These are phyloP conservation scores for Penicillium paxilli DNA, from an alignment of 495 filamentous ascomycete species.

Conservation along the genomic window DNA sequence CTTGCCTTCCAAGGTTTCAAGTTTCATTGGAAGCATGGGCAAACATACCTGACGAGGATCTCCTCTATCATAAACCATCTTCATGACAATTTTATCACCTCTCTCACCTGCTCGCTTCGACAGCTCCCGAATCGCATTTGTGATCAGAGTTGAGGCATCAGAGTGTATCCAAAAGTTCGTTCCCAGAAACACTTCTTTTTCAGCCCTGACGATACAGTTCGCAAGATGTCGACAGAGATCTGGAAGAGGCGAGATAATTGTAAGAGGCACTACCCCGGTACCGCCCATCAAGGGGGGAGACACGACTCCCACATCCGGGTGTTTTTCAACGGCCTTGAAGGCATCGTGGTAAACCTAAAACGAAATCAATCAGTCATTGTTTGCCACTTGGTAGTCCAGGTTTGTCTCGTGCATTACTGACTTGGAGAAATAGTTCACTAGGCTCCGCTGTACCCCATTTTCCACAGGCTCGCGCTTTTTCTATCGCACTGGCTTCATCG, in stretches of 20 bases:
- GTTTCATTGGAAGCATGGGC: not conserved
- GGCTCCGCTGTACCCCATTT: conserved; percentile 65
- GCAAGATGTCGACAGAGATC: conserved; percentile 74
- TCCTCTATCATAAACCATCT: conserved; percentile 74
- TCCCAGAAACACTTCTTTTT: conserved; percentile 69
- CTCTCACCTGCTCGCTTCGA: conserved; percentile 62
- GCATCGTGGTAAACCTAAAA: conserved; percentile 65
- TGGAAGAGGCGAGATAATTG: conserved; percentile 65
- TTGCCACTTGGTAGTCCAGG: not conserved
- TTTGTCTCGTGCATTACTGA: conserved; percentile 14
- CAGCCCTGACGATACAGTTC: conserved; percentile 71
- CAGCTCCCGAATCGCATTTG: conserved; percentile 67
- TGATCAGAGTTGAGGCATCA: conserved; percentile 63
- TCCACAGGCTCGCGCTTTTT: conserved; percentile 58
- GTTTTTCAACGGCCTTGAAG: conserved; percentile 57
- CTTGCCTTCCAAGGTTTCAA: no score
- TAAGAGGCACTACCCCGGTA: conserved; percentile 64
- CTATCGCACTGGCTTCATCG: conserved; percentile 41
- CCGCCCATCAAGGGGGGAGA: conserved; percentile 72
- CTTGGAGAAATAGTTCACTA: conserved; percentile 65
- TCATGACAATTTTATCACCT: conserved; percentile 61
- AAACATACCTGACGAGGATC: conserved; percentile 54
- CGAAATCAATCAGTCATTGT: not conserved
- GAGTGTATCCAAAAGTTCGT: conserved; percentile 77
- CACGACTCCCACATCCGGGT: conserved; percentile 56